Evolutionary conservation across 345 rosid genomes (phyloP).

Genomic region (Bruguiera parviflora): DNA sequence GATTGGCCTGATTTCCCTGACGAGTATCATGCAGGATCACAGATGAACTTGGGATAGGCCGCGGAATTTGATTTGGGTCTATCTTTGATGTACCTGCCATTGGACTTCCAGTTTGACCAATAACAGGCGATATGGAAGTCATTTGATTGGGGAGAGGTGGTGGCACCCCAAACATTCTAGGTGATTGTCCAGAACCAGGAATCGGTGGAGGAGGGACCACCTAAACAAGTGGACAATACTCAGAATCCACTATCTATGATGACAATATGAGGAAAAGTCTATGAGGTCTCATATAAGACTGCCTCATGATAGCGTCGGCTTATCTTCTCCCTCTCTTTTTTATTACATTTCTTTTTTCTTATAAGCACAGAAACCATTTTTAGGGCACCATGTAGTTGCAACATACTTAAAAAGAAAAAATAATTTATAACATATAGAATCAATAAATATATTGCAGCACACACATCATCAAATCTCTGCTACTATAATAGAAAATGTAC

Average conservation of each 20-base stretch:
- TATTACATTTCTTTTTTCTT: too few species aligned
- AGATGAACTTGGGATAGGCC: conserved; percentile 78
- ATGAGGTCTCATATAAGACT: conserved; percentile 1
- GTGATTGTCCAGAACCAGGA: conserved; percentile 63
- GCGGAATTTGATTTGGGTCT: conserved; percentile 93
- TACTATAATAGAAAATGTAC: too few species aligned
- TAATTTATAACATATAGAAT: too few species aligned
- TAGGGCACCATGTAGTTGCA: too few species aligned
- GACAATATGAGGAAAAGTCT: conserved; percentile 5
- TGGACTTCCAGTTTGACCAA: conserved; percentile 77
- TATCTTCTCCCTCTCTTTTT: too few species aligned
- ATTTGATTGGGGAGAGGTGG: conserved; percentile 77
- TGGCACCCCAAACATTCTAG: conserved; percentile 76
- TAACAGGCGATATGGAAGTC: conserved; percentile 72
- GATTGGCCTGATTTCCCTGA: conserved; percentile 77
- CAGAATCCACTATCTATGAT: conserved; percentile 11
- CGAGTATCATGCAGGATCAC: conserved; percentile 75
- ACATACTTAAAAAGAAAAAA: too few species aligned
- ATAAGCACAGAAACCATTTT: too few species aligned
- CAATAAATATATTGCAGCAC: too few species aligned
- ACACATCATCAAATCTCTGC: too few species aligned
- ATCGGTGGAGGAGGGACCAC: conserved; percentile 51
- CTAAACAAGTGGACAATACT: conserved; percentile 40
- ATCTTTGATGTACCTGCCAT: conserved; percentile 68
- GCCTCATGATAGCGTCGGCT: neutral